Evolutionary conservation across 192 early-diverging fungal genomes (phyloP).

Genomic region (Dissophora globulifera): DNA sequence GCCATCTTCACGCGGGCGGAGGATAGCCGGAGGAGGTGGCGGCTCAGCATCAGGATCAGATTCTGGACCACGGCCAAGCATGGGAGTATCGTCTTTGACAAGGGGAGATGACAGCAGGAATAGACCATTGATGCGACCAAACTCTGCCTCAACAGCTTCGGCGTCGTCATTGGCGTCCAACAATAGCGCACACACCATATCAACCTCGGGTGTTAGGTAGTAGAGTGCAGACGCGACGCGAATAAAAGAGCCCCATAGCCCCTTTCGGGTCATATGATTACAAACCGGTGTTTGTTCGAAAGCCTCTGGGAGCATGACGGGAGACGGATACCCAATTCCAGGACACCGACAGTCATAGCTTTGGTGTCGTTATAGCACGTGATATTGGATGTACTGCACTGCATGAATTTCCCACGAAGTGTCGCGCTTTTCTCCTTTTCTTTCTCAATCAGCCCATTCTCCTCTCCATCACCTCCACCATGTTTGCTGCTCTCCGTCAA

Average conservation of each 20-base stretch:
- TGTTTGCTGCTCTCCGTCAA: constrained; percentile 53
- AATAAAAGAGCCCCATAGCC: no score
- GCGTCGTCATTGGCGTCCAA: neutral
- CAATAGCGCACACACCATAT: no score
- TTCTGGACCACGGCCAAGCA: constrained; percentile 20
- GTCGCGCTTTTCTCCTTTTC: no score
- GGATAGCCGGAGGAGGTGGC: constrained; percentile 29
- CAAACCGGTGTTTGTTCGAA: no score
- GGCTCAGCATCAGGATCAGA: constrained; percentile 47
- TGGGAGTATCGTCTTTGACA: constrained; percentile 10
- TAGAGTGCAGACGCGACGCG: neutral
- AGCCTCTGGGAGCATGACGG: no score
- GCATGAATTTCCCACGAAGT: no score
- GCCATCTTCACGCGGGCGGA: constrained; percentile 21
- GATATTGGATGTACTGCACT: no score
- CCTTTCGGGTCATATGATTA: no score
- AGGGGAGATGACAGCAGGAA: neutral
- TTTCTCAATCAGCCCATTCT: neutral
- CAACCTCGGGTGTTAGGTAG: no score
- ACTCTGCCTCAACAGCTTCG: neutral
- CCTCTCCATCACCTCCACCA: constrained; percentile 2
- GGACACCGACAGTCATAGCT: no score
- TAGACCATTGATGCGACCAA: constrained; percentile 2
- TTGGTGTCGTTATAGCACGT: no score
- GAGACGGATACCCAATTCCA: no score